Evolutionary conservation across 1,139 yeast genomes (phyloP), one percentile per base, ranked within the genome.

Genomic region (Ogataea hybrid): DNA sequence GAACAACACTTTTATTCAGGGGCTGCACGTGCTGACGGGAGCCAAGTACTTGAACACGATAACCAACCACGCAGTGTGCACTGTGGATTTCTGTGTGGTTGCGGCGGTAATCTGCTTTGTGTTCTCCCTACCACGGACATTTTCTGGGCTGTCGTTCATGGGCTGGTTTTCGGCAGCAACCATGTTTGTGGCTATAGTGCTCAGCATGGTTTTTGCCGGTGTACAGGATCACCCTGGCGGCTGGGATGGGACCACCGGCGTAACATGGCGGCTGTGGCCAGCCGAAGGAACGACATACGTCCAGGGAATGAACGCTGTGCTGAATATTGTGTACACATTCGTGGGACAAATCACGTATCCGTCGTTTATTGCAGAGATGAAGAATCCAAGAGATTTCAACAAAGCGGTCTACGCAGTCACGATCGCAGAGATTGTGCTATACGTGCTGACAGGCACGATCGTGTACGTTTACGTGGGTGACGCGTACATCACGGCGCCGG

Each of bases 341-440:
- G 83, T 77, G 25, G 84, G 84, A 4, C 84, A 79, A 59, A 73
- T 78, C 55, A 75, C 80, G 3, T 77, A 77, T 50, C 84, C 84
- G 1, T 75, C 81, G 12, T 77, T 79, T 57, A 78, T 79, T 47
- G 67, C 77, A 16, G 81, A 79, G 54, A 79, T 79, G 84, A 71
- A 68, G 50, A 64, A 69, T 43, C 84, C 84, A 17, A 64, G 64
- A 34, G 83, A 79, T 39, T 79, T 79, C 63, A 73, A 69, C 45
- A 78, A 78, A 61, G 82, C 81, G 1, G 62, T 79, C 21, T 68
- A 70, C 49, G 62, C 74, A 4, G 82, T 77, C 35, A 75, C 82
- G 2, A 46, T 65, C 14, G 68, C 71, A 32, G 81, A 78, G 56
- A 60, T 79, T 42, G 49, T 75, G 28, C 61, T 73, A 3, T 78